Percentiles rank a stretch among this genome's conserved stretches.
Evolutionary conservation across 768 basidiomycete species (phyloP).

Genomic region (Mycena olivaceomarginata): DNA sequence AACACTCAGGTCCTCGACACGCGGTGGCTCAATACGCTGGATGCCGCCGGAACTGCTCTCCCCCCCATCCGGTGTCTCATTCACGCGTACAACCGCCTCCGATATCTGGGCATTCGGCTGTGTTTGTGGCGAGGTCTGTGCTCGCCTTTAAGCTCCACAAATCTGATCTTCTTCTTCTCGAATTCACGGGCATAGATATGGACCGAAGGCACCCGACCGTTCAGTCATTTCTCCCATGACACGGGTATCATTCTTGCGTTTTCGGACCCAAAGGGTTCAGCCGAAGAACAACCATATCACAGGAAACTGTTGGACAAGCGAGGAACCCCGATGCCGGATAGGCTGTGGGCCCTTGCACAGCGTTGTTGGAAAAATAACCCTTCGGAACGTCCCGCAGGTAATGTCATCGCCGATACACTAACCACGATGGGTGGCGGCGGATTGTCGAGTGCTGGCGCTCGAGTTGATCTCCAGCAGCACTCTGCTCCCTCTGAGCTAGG

Average conservation of each 20-base stretch:
- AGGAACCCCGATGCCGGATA: neutral
- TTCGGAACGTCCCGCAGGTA: neutral
- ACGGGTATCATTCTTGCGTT: neutral
- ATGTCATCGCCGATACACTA: neutral
- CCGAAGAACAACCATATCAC: neutral
- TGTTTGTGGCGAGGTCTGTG: neutral
- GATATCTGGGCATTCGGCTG: constrained; percentile 1
- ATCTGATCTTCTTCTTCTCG: neutral
- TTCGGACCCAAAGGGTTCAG: neutral
- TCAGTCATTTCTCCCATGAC: neutral
- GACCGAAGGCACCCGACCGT: neutral
- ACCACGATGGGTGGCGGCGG: neutral
- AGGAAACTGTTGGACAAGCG: neutral
- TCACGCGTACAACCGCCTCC: neutral
- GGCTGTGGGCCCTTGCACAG: neutral
- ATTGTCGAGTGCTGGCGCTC: too few species aligned
- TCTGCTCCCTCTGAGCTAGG: too few species aligned
- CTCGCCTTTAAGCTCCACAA: neutral
- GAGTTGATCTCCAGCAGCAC: too few species aligned
- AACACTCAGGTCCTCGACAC: neutral
- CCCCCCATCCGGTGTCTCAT: neutral
- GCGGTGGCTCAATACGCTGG: neutral
- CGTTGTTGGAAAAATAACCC: neutral
- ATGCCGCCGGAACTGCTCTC: neutral
- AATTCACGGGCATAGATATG: neutral